Percentiles rank a stretch among this genome's conserved stretches.
These are phyloP conservation scores for Kalaharituber pfeilii DNA, from an alignment of 2,329 filamentous ascomycete genomes.

Conservation along the genomic window DNA sequence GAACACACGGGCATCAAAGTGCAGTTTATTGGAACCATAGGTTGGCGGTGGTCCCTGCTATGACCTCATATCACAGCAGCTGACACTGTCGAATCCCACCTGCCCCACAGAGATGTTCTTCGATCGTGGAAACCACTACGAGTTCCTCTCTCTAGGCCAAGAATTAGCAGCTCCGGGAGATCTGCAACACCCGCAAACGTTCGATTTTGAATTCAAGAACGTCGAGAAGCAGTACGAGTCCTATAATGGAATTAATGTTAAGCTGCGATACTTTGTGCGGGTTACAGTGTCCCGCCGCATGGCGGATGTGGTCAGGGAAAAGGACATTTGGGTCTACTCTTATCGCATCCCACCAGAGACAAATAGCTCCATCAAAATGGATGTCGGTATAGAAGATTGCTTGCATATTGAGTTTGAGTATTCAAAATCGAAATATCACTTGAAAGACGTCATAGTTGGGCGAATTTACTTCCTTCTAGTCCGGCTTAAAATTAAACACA, in stretches of 20 bases:
- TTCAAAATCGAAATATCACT: conserved; percentile 96
- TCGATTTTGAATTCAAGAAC: conserved; percentile 99
- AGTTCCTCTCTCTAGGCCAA: conserved; percentile 92
- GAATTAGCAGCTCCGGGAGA: conserved; percentile 93
- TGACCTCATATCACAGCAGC: neutral
- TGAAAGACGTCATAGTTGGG: conserved; percentile 97
- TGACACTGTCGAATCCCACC: neutral
- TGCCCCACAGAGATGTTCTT: conserved; percentile 90
- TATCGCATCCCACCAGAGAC: conserved; percentile 97
- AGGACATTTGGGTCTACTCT: conserved; percentile 98
- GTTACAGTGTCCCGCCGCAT: conserved; percentile 93
- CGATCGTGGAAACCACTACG: conserved; percentile 96
- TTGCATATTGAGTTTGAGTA: conserved; percentile 99
- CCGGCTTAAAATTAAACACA: conserved; percentile 97
- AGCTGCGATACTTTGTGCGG: conserved; percentile 92
- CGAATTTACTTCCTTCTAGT: conserved; percentile 97
- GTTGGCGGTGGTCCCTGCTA: conserved; percentile 30
- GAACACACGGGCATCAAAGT: conserved; percentile 99
- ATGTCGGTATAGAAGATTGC: conserved; percentile 97
- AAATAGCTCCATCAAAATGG: conserved; percentile 99
- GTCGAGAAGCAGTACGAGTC: conserved; percentile 99
- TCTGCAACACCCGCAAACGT: conserved; percentile 95
- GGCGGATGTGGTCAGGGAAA: conserved; percentile 95
- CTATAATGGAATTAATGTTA: conserved; percentile 99
- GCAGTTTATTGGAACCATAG: conserved; percentile 97